Evolutionary conservation across 73 alveolate genomes (phyloP).

Genomic region (Durusdinium trenchii): DNA sequence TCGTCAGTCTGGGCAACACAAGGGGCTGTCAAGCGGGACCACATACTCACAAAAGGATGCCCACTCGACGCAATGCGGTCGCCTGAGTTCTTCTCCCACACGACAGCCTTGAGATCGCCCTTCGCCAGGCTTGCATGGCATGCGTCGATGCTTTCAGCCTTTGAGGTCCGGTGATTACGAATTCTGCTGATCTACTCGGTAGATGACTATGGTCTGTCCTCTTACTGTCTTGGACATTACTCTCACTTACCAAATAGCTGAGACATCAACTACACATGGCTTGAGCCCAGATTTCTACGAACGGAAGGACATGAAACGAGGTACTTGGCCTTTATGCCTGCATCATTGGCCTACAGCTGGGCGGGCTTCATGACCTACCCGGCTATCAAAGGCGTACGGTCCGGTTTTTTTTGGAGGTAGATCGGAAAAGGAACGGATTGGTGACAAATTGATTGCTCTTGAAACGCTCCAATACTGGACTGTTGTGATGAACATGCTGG

Average conservation of each 20-base stretch:
- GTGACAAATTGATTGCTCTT: too few species aligned
- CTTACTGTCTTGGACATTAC: neutral
- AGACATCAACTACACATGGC: neutral
- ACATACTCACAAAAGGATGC: too few species aligned
- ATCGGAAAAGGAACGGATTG: too few species aligned
- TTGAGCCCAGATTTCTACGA: neutral
- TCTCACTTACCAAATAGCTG: neutral
- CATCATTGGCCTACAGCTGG: slow-evolving; percentile 71
- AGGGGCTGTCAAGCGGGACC: too few species aligned
- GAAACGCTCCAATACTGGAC: too few species aligned
- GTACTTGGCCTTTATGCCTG: slow-evolving; percentile 87
- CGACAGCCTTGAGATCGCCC: too few species aligned
- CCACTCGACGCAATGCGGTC: too few species aligned
- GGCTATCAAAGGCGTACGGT: slow-evolving; percentile 49
- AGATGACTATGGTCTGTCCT: too few species aligned
- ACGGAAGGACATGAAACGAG: too few species aligned
- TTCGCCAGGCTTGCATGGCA: slow-evolving; percentile 51
- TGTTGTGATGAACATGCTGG: too few species aligned
- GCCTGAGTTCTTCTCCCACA: too few species aligned
- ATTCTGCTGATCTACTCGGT: neutral
- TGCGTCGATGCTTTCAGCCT: slow-evolving; percentile 38
- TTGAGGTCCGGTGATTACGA: slow-evolving; percentile 25
- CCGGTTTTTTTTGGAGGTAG: neutral
- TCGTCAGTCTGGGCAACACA: too few species aligned
- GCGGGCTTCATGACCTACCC: slow-evolving; percentile 94